These are phyloP conservation scores for Penicillium diatomitis DNA, from an alignment of 495 filamentous ascomycete genomes.

Conservation along the genomic window DNA sequence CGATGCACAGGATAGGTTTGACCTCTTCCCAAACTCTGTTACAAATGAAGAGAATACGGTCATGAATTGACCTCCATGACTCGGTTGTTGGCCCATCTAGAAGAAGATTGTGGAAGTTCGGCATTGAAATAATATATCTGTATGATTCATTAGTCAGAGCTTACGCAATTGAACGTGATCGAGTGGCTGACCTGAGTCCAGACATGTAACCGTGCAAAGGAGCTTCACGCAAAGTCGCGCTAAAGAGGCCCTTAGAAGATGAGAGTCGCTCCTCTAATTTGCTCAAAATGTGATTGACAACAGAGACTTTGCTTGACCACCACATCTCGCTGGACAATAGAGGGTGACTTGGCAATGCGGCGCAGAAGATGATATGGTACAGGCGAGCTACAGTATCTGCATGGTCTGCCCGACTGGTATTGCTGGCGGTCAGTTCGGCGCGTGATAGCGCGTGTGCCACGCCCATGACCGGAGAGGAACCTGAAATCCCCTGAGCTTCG, in stretches of 20 bases:
- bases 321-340: conserved; percentile 13
- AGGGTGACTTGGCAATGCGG: conserved; percentile 11
- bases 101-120: conserved; percentile 28
- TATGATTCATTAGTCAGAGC: neutral
- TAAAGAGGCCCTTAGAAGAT: conserved; percentile 47
- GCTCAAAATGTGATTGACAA: conserved; percentile 37
- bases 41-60: conserved; percentile 48
- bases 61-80: conserved; percentile 39
- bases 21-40: conserved; percentile 64
- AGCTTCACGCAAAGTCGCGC: conserved; percentile 49
- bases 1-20: conserved; percentile 69
- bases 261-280: conserved; percentile 49
- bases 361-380: conserved; percentile 42
- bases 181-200: conserved; percentile 44
- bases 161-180: neutral
- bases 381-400: conserved; percentile 73
- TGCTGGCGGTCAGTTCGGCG: conserved; percentile 46
- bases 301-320: conserved; percentile 28
- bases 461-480: conserved; percentile 2
- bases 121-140: conserved; percentile 37
- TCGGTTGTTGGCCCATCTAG: conserved; percentile 9
- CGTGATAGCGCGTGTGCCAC: conserved; percentile 25
- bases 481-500: neutral
- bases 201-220: conserved; percentile 66
- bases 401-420: conserved; percentile 74